Conservation (phyloP, 2,329 filamentous ascomycete species). For the Beauveria sp. region DNA sequence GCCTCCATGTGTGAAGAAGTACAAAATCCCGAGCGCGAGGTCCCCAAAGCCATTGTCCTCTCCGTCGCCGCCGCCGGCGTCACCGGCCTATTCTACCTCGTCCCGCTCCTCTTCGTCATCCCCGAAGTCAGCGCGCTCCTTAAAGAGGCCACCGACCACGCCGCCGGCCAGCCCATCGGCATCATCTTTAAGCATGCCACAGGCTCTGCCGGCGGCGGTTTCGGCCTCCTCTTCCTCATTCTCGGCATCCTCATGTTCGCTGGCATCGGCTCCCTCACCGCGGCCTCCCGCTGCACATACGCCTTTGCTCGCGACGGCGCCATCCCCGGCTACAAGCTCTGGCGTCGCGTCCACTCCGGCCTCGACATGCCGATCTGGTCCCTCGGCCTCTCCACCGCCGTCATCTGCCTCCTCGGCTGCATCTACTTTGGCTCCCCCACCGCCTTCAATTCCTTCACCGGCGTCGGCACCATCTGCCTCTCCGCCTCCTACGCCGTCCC, state of each 20-base stretch:
- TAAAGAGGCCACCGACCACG: slow-evolving; percentile 45
- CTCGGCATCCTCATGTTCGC: slow-evolving; percentile 72
- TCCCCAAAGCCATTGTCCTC: slow-evolving; percentile 60
- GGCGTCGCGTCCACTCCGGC: slow-evolving; percentile 55
- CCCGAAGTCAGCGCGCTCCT: slow-evolving; percentile 59
- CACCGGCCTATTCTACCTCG: slow-evolving; percentile 56
- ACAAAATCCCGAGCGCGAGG: slow-evolving; percentile 51
- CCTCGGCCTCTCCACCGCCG: slow-evolving; percentile 57
- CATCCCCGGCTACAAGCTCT: slow-evolving; percentile 61
- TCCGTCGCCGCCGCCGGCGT: slow-evolving; percentile 57
- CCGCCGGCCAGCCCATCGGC: slow-evolving; percentile 61
- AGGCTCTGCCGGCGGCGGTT: slow-evolving; percentile 63
- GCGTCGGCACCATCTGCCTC: slow-evolving; percentile 72
- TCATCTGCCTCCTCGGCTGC: slow-evolving; percentile 64
- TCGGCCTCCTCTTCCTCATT: slow-evolving; percentile 67
- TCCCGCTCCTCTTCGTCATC: slow-evolving; percentile 69
- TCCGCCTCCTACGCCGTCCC: slow-evolving; percentile 69
- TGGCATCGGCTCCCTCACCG: slow-evolving; percentile 66
- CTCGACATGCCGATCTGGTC: slow-evolving; percentile 66
- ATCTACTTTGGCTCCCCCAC: slow-evolving; percentile 74
- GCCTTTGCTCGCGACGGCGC: slow-evolving; percentile 70
- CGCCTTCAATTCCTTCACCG: slow-evolving; percentile 73
- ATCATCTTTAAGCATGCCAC: slow-evolving; percentile 69
- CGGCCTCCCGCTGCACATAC: slow-evolving; percentile 66
- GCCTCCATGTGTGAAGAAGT: slow-evolving; percentile 53